phyloP scores from a whole-genome alignment of 768 basidiomycete species.

The Pulveroboletus sp. region DNA sequence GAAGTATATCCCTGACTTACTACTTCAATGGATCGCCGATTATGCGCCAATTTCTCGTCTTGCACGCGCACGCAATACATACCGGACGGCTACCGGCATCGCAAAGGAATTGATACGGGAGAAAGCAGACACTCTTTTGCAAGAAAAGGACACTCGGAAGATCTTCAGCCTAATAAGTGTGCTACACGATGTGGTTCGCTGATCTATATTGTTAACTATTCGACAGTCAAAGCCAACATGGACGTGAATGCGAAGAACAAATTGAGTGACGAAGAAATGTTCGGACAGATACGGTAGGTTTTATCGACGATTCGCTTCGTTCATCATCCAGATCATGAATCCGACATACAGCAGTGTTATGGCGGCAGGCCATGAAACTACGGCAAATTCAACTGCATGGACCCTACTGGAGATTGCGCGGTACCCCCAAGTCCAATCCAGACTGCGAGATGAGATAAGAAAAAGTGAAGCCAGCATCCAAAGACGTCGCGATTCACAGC shows the following conservation, averaged over 20 bases:
- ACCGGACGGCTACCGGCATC: background rate
- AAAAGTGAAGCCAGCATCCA: background rate
- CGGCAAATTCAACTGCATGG: constrained; percentile 53
- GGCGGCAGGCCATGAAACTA: constrained; percentile 56
- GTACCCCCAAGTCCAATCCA: constrained; percentile 51
- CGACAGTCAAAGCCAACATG: constrained; percentile 23
- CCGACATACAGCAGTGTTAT: constrained; percentile 37
- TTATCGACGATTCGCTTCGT: background rate
- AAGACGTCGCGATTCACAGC: background rate
- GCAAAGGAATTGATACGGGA: constrained; percentile 7
- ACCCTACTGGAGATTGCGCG: constrained; percentile 56
- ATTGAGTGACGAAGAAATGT: constrained; percentile 13
- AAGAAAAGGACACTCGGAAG: constrained; percentile 11
- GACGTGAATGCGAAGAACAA: constrained; percentile 15
- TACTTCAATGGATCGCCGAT: constrained; percentile 1
- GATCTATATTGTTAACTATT: background rate
- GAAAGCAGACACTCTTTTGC: constrained; percentile 6
- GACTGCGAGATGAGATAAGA: constrained; percentile 42
- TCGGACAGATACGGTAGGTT: constrained; percentile 16
- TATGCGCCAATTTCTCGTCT: background rate
- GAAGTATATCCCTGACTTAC: constrained; percentile 1
- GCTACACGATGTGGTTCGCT: background rate
- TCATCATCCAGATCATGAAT: background rate
- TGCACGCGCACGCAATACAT: background rate
- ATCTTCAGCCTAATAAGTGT: constrained; percentile 36